phyloP scores from a whole-genome alignment of 345 rosid species.

The Geranium rotundifolium region DNA sequence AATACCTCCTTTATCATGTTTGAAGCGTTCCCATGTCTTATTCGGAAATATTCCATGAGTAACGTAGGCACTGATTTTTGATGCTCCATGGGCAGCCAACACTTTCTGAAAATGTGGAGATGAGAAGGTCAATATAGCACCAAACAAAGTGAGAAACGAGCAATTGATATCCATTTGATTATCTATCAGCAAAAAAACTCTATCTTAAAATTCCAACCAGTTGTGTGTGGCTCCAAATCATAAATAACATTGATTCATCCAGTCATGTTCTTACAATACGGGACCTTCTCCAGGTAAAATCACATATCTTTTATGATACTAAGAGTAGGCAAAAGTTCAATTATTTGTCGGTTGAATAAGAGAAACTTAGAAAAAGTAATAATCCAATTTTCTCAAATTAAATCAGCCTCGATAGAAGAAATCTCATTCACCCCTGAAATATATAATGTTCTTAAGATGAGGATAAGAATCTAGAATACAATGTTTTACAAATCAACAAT shows the following conservation, averaged over 20 bases:
- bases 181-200: background rate
- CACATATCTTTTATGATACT: no score
- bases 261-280: no score
- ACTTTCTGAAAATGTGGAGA: constrained; percentile 39
- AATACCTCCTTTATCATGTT: constrained; percentile 74
- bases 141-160: background rate
- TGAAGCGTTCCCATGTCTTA: constrained; percentile 77
- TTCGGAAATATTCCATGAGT: constrained; percentile 96
- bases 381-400: no score
- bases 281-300: background rate
- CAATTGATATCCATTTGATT: background rate
- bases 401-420: background rate
- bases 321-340: no score
- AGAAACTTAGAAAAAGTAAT: no score
- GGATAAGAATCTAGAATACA: background rate
- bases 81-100: constrained; percentile 87
- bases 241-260: background rate
- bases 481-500: background rate
- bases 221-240: background rate
- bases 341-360: no score
- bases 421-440: background rate
- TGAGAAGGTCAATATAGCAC: background rate
- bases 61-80: constrained; percentile 82
- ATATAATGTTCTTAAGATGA: background rate
- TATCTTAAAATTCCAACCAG: background rate